Evolutionary conservation across 306 rosid species (phyloP).

Genomic region (Aeschynomene evenia): DNA sequence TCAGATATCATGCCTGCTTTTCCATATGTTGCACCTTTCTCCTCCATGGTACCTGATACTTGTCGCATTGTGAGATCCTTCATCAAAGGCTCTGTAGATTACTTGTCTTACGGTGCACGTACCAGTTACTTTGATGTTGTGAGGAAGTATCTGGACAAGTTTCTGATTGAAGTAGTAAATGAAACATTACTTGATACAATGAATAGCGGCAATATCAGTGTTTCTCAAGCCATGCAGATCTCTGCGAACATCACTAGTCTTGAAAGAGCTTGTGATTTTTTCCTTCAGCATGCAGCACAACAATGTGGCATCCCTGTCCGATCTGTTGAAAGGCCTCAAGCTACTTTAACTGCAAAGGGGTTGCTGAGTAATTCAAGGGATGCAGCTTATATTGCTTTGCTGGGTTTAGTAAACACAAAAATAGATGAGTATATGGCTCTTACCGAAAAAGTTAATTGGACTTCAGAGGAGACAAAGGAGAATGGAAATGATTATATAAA

Average conservation of each 20-base stretch:
- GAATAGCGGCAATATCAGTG: slow-evolving; percentile 53
- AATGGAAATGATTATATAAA: slow-evolving; percentile 65
- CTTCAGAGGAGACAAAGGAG: slow-evolving; percentile 65
- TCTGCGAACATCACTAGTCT: slow-evolving; percentile 80
- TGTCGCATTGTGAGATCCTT: slow-evolving; percentile 89
- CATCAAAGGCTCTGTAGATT: slow-evolving; percentile 89
- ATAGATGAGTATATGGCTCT: slow-evolving; percentile 71
- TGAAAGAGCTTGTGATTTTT: slow-evolving; percentile 88
- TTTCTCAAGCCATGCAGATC: slow-evolving; percentile 91
- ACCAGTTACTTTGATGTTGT: slow-evolving; percentile 54
- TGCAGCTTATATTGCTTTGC: slow-evolving; percentile 64
- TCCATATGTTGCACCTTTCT: slow-evolving; percentile 83
- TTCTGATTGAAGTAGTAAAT: slow-evolving; percentile 68
- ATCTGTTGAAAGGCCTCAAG: slow-evolving; percentile 69
- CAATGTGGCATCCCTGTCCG: slow-evolving; percentile 72
- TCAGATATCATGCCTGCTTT: slow-evolving; percentile 84
- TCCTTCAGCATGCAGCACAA: slow-evolving; percentile 71
- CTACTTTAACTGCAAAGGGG: slow-evolving; percentile 68
- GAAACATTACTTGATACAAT: slow-evolving; percentile 64
- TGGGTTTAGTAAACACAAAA: slow-evolving; percentile 63
- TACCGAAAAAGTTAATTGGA: slow-evolving; percentile 62
- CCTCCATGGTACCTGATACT: slow-evolving; percentile 80
- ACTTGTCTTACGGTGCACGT: slow-evolving; percentile 59
- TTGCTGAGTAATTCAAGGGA: slow-evolving; percentile 76
- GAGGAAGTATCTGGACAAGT: slow-evolving; percentile 70